Evolutionary conservation across 805 yeast genomes (phyloP), one percentile per base, ranked within the genome.

Genomic region (Wickerhamomyces xylosicus): DNA sequence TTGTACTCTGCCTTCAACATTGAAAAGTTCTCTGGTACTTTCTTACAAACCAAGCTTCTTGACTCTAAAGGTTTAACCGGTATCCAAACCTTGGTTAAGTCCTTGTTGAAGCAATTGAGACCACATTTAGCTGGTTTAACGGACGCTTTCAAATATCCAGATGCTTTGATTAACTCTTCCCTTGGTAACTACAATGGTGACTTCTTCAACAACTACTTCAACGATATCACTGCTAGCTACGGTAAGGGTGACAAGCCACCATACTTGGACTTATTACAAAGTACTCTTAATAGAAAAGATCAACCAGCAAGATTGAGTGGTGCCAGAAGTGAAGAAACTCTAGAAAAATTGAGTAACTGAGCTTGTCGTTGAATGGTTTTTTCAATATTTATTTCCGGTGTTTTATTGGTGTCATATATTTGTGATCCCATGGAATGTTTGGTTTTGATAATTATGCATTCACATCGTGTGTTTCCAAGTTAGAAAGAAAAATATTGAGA

Each of bases 151-250:
- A 76, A 81, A 60, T 70, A 82, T 46, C 76, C 85, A 32, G 95
- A 87, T 62, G 80, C 71, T 56, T 73, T 82, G 64, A 70, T 87
- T 54, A 84, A 86, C 58, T 77, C 95, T 0, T 79, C 92, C 4
- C 71, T 87, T 41, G 97, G 96, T 35, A 70, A 67, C 41, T 79
- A 71, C 60, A 77, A 83, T 50, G 96, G 96, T 42, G 79, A 87
- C 57, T 78, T 85, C 41, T 87, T 86, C 63, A 77, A 78, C 54
- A 77, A 83, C 58, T 86, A 86, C 63, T 80, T 79, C 42, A 74
- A 73, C 52, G 76, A 77, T 41, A 74, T 78, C 15, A 54, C 63
- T 37, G 57, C 58, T 13, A 64, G 73, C 44, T 75, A 79, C 51
- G 57, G 57, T 10, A 67, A 66, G 43, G 54, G 57, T 17, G 62